phyloP scores from a whole-genome alignment of 2,329 filamentous ascomycete species.

The Claviceps cyperi region DNA sequence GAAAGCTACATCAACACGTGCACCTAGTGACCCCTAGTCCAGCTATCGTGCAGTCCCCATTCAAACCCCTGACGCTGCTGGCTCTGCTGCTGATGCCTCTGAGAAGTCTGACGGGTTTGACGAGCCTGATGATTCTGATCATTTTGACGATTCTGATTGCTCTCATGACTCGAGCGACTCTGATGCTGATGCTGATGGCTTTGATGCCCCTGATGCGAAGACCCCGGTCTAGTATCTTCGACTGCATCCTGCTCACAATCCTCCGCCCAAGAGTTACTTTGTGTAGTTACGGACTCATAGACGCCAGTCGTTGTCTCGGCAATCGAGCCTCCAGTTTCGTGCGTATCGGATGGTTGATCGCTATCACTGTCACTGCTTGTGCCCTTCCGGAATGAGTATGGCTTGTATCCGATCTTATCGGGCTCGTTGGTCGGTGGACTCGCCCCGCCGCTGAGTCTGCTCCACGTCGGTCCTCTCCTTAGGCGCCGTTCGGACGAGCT shows the following conservation, averaged over 20 bases:
- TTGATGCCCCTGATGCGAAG: neutral
- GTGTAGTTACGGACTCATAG: neutral
- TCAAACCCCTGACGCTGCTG: slow-evolving; percentile 3
- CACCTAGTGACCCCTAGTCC: slow-evolving; percentile 2
- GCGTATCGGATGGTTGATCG: neutral
- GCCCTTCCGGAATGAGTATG: slow-evolving; percentile 17
- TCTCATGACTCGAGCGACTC: neutral
- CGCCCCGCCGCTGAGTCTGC: slow-evolving; percentile 5
- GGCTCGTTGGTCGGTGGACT: slow-evolving; percentile 4
- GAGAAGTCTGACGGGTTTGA: neutral
- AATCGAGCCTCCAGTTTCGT: neutral
- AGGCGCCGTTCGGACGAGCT: neutral
- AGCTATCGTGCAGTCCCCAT: slow-evolving; percentile 5
- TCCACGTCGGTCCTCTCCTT: neutral
- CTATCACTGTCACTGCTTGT: neutral
- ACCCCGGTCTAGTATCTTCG: neutral
- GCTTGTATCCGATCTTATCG: slow-evolving; percentile 16
- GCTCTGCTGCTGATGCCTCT: neutral
- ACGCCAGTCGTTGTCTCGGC: neutral
- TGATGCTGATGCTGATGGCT: neutral
- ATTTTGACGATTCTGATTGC: neutral
- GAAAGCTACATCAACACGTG: neutral
- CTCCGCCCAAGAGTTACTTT: neutral
- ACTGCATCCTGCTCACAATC: neutral
- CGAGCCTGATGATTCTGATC: neutral